phyloP scores from a whole-genome alignment of 2,329 filamentous ascomycete genomes.

The Leptographium galeiforme region DNA sequence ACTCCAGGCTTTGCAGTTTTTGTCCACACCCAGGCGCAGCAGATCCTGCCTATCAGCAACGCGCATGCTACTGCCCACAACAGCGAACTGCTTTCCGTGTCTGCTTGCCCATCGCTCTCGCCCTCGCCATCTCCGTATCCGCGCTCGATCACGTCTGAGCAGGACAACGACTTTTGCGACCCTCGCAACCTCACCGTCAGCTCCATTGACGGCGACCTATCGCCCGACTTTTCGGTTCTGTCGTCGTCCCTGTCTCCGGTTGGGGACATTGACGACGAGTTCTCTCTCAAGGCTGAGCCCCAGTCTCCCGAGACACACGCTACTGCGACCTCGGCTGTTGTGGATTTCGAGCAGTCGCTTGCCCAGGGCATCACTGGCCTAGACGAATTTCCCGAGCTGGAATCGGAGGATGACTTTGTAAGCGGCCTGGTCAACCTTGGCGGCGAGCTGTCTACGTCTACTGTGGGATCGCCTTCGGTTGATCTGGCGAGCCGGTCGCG shows the following conservation, averaged over 20 bases:
- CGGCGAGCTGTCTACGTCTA: conserved; percentile 23
- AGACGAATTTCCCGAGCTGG: conserved; percentile 77
- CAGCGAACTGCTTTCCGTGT: conserved; percentile 53
- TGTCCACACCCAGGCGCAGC: conserved; percentile 31
- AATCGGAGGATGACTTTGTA: conserved; percentile 80
- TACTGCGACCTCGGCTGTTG: conserved; percentile 23
- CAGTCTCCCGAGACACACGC: conserved; percentile 22
- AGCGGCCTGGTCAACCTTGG: conserved; percentile 59
- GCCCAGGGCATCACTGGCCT: conserved; percentile 56
- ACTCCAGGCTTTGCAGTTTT: conserved; percentile 28
- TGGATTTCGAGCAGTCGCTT: conserved; percentile 36
- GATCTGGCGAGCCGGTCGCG: conserved; percentile 41
- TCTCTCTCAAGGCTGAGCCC: conserved; percentile 32
- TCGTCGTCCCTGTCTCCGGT: conserved; percentile 46
- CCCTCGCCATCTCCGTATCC: conserved; percentile 75
- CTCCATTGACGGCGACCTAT: conserved; percentile 33
- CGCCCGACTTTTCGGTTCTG: conserved; percentile 52
- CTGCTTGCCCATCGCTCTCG: conserved; percentile 69
- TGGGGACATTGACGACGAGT: conserved; percentile 46
- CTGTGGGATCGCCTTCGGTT: conserved; percentile 22
- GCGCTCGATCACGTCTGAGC: conserved; percentile 52
- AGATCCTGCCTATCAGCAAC: conserved; percentile 18
- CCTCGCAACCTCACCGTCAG: conserved; percentile 76
- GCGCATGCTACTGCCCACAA: conserved; percentile 35
- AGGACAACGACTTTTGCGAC: conserved; percentile 77